Conservation (phyloP, 2,329 filamentous ascomycete genomes). For the Oidium heveae region DNA sequence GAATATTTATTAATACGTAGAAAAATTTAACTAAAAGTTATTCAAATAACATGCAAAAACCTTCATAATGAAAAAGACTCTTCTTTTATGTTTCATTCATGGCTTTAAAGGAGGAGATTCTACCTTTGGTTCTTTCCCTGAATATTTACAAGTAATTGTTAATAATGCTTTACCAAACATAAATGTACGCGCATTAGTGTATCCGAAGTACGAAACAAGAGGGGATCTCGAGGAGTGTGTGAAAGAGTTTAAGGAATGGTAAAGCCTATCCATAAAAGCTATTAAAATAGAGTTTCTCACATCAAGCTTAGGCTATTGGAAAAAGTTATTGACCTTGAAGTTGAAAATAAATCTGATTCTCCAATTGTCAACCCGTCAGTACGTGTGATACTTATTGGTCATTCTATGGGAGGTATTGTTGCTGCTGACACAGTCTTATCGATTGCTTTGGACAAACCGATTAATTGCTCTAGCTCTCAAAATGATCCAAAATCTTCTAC, state of each 20-base stretch:
- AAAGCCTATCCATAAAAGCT: neutral
- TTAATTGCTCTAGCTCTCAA: constrained; percentile 5
- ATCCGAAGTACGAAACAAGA: constrained; percentile 60
- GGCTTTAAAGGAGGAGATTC: constrained; percentile 71
- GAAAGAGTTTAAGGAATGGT: constrained; percentile 48
- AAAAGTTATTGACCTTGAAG: constrained; percentile 84
- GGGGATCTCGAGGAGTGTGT: constrained; percentile 52
- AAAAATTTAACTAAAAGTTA: too few relatives aligned
- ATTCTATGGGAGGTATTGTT: constrained; percentile 86
- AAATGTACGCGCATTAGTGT: constrained; percentile 41
- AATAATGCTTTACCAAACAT: constrained; percentile 41
- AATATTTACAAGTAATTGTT: constrained; percentile 40
- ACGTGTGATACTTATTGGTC: constrained; percentile 56
- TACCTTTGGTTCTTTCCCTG: constrained; percentile 56
- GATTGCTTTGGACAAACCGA: constrained; percentile 19
- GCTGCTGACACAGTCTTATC: constrained; percentile 68
- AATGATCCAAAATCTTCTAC: constrained; percentile 3
- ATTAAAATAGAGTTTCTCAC: constrained; percentile 1
- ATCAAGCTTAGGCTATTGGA: constrained; percentile 43
- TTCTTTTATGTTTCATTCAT: constrained; percentile 65
- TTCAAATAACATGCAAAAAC: neutral
- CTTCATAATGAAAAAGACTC: constrained; percentile 43
- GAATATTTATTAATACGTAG: too few relatives aligned
- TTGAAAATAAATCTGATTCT: constrained; percentile 51
- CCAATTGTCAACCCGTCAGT: constrained; percentile 74